Percentiles rank a stretch among this genome's conserved stretches.
Evolutionary conservation across 129 eudicot genomes (phyloP).

Genomic region (Flaveria brownii): DNA sequence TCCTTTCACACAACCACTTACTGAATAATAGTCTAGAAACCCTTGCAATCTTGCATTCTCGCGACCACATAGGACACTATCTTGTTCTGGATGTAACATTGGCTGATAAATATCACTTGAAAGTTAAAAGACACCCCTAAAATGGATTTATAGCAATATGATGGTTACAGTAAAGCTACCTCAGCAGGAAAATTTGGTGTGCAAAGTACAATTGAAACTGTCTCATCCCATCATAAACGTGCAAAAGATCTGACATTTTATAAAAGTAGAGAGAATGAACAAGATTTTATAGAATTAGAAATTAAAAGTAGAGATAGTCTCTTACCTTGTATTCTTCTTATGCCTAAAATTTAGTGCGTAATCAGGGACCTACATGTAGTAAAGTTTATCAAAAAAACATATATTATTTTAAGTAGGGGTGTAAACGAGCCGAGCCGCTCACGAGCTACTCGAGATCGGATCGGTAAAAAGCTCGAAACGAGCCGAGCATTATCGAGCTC

Average conservation of each 20-base stretch:
- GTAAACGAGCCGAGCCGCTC: no score
- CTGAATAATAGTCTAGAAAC: constrained; percentile 55
- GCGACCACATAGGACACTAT: constrained; percentile 53
- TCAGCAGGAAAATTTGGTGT: constrained; percentile 46
- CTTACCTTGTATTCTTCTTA: constrained; percentile 47
- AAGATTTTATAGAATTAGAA: background rate
- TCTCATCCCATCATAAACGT: constrained; percentile 75
- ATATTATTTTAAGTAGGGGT: no score
- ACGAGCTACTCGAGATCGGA: no score
- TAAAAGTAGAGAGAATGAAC: constrained; percentile 18
- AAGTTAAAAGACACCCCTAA: background rate
- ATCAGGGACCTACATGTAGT: constrained; percentile 52
- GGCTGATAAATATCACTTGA: constrained; percentile 31
- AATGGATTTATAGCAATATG: background rate
- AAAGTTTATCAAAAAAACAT: background rate
- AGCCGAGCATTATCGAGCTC: no score
- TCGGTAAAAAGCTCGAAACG: no score
- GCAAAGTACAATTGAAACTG: constrained; percentile 54
- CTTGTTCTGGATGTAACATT: constrained; percentile 70
- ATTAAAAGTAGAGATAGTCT: background rate
- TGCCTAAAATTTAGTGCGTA: constrained; percentile 52
- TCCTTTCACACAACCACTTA: constrained; percentile 51
- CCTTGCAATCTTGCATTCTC: constrained; percentile 69
- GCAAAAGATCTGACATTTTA: constrained; percentile 51
- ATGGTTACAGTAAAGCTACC: constrained; percentile 34